phyloP scores from a whole-genome alignment of 257 asterid species.

The Lycium barbarum region DNA sequence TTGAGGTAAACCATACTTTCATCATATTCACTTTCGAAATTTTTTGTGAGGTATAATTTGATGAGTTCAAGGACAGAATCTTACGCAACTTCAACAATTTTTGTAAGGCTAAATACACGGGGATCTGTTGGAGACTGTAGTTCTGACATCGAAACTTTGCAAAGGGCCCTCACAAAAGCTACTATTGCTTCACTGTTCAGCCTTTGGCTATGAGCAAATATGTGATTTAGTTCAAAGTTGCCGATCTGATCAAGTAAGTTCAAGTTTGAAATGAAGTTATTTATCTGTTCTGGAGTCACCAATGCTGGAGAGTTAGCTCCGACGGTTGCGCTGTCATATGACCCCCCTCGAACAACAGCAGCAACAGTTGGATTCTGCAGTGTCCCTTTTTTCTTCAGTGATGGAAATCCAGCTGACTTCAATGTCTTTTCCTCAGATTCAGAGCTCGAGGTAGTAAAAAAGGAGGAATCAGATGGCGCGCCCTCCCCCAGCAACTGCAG shows the following conservation, averaged over 20 bases:
- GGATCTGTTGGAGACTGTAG: slow-evolving; percentile 99
- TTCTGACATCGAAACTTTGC: slow-evolving; percentile 97
- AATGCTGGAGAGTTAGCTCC: slow-evolving; percentile 74
- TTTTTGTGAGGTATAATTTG: slow-evolving; percentile 28
- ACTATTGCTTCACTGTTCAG: slow-evolving; percentile 97
- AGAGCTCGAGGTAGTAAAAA: slow-evolving; percentile 62
- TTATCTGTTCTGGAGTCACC: slow-evolving; percentile 93
- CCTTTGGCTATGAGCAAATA: slow-evolving; percentile 99
- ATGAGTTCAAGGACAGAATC: slow-evolving; percentile 61
- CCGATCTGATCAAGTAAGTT: slow-evolving; percentile 98
- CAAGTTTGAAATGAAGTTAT: slow-evolving; percentile 82
- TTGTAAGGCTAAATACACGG: slow-evolving; percentile 97
- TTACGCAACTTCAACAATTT: slow-evolving; percentile 99
- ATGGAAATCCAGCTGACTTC: slow-evolving; percentile 60
- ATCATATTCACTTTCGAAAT: slow-evolving; percentile 29
- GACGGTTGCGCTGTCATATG: slow-evolving; percentile 85
- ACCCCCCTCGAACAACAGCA: slow-evolving; percentile 99
- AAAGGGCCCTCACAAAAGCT: slow-evolving; percentile 87
- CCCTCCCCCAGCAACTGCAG: slow-evolving; percentile 98
- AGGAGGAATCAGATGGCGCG: slow-evolving; percentile 93
- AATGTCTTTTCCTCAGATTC: slow-evolving; percentile 67
- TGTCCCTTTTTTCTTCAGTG: slow-evolving; percentile 86
- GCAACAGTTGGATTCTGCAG: slow-evolving; percentile 91
- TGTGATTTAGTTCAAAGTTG: slow-evolving; percentile 90
- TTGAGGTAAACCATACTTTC: slow-evolving; percentile 29